Base-by-base conservation (phyloP, 1,284 basidiomycete species). In the Porodaedalea pini region DNA sequence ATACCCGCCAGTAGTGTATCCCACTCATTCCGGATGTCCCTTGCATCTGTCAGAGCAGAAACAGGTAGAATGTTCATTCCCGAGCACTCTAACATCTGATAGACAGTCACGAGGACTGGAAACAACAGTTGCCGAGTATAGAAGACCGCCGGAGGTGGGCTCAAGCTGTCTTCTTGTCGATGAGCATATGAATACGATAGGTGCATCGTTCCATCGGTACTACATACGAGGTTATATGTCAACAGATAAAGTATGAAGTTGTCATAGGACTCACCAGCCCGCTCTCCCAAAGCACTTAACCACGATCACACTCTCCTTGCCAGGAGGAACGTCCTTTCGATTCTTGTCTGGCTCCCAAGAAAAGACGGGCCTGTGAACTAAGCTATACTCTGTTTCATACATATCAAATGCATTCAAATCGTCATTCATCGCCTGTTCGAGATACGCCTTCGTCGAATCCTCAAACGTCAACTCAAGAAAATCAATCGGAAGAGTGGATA, bases 331-430 rank as follows among this genome's bases (percentile, higher is more conserved):
- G n/a, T 70, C 63, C 40, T 78, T 77, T n/a, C 72, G 63, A 25
- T 81, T 78, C 17, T 78, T 78, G 43, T 79, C 71, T 23, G 67
- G 73, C 34, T 84, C 77, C 90, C 92, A 94, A 0, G 81, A 80
- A 69, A 99, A 92, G 0, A 92, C 86, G 0, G 92, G 93, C 32
- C 80, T 78, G 56, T 90, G 80, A 31, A 91, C 75, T 32, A 93
- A 78, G 60, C 89, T 88, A 66, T 88, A 86, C 68, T 98, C 94
- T 1, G 92, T 85, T 73, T 98, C 95, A 71, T 98, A 94, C 0
- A 86, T 87, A 52, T 97, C 90, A 62, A 88, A 89, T 1, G 92
- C 85, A 0, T 86, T 81, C 7, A 96, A 72, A 25, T 90, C 84
- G 50, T 95, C 93, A 0, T 82, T 76, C 4, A 98, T 76, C 2